Percentiles rank a stretch among this genome's conserved stretches.
Evolutionary conservation across 768 basidiomycete species (phyloP).

Genomic region (Tricholomella constricta): DNA sequence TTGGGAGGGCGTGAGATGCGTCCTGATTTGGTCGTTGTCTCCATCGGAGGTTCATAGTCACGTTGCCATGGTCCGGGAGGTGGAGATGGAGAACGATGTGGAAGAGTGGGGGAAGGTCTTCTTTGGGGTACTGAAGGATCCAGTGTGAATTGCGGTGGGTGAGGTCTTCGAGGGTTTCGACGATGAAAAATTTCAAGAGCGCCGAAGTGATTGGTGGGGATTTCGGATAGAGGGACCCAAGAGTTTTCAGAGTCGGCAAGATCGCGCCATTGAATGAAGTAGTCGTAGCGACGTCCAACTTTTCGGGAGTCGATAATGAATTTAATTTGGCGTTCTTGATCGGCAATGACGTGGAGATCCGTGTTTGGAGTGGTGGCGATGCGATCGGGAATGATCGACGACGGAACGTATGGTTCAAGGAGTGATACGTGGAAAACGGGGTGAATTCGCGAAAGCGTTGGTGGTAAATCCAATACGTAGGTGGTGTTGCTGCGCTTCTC

Average conservation of each 20-base stretch:
- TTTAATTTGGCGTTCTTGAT: background rate
- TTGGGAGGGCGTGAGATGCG: conserved; percentile 17
- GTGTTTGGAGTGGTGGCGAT: background rate
- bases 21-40: conserved; percentile 22
- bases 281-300: conserved; percentile 3
- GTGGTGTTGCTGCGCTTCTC: background rate
- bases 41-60: conserved; percentile 22
- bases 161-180: background rate
- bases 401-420: background rate
- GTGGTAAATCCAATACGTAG: conserved; percentile 1
- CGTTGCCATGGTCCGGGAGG: conserved; percentile 8
- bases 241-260: conserved; percentile 14
- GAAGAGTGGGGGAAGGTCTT: background rate
- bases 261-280: conserved; percentile 6
- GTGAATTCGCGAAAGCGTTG: background rate
- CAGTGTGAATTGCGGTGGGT: conserved; percentile 3
- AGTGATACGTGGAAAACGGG: conserved; percentile 7
- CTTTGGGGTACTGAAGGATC: background rate
- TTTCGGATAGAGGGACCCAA: conserved; percentile 12
- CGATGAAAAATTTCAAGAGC: conserved; percentile 4
- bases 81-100: conserved; percentile 8
- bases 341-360: background rate
- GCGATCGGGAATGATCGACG: background rate
- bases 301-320: conserved; percentile 7
- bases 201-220: conserved; percentile 4